These are phyloP conservation scores for Penicillium longicatenatum DNA, from an alignment of 495 filamentous ascomycete species.

Conservation along the genomic window DNA sequence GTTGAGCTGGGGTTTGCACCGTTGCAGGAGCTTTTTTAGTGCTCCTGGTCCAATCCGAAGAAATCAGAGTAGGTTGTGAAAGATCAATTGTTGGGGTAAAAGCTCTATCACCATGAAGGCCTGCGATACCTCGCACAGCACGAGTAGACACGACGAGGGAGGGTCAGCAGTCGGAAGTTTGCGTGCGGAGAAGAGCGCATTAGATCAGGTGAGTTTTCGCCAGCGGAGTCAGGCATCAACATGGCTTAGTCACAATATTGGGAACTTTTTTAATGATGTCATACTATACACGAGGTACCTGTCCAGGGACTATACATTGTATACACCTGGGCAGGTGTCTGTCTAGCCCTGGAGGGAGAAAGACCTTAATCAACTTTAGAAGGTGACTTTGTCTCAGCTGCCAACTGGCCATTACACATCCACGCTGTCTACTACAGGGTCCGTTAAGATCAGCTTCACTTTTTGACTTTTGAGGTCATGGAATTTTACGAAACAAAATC, in stretches of 20 bases:
- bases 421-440: too few species aligned
- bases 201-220: constrained; percentile 21
- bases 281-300: not conserved
- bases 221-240: constrained; percentile 1
- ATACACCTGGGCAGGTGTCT: too few species aligned
- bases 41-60: constrained; percentile 10
- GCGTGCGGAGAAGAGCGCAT: constrained; percentile 32
- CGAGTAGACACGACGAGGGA: constrained; percentile 8
- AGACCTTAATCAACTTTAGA: too few species aligned
- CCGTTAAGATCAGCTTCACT: too few species aligned
- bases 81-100: constrained; percentile 14
- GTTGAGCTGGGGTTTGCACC: constrained; percentile 25
- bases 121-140: constrained; percentile 9
- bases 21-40: constrained; percentile 16
- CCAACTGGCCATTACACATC: too few species aligned
- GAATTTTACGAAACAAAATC: too few species aligned
- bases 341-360: too few species aligned
- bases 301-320: too few species aligned
- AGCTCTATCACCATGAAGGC: constrained; percentile 5
- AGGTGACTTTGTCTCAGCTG: too few species aligned
- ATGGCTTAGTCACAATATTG: constrained; percentile 8
- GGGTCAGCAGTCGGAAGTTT: constrained; percentile 24
- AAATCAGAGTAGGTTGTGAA: constrained; percentile 6
- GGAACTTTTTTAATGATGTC: not conserved
- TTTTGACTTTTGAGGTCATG: too few species aligned